Evolutionary conservation across 805 yeast genomes (phyloP), one percentile per base, ranked within the genome.

Genomic region (Maudiozyma pseudohumilis): DNA sequence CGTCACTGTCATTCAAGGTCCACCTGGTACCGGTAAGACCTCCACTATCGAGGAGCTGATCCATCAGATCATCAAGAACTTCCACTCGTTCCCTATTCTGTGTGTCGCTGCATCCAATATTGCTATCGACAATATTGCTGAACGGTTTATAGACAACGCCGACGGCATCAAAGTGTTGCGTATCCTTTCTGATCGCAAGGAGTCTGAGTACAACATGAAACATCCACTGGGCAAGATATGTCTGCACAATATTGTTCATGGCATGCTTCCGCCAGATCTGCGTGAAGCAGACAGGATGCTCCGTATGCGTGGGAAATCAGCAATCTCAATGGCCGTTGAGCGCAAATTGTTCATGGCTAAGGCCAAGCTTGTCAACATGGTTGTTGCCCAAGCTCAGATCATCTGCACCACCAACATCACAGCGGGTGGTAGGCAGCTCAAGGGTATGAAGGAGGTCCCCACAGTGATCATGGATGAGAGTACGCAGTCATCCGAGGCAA

Each of bases 1-100:
- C 17, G 70, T 67, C 29, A 75, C 77, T 3, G 47, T 80, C 13
- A 64, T 81, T 15, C 88, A 80, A 55, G 89, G 88, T 2, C 89
- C 89, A 1, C 88, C 88, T 2, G 89, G 88, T 11, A 81, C 89
- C 0, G 89, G 89, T 39, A 80, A 80, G 53, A 81, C 89, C 0
- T 74, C 78, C 32, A 80, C 87, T 0, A 60, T 81, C 20, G 75
- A 78, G 34, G 88, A 80, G 48, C 63, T 79, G 22, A 61, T 75
- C 40, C 49, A 75, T 30, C 78, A 77, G 48, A 63, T 77, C 40
- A 60, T 78, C 38, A 70, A 67, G 30, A 72, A 72, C 33, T 64
- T 74, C 45, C 65, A 71, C 48, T 66, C 76, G 2, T 74, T 66
- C 47, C 86, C 86, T 1, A 75, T 80, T 29, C 60, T 79, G 39